phyloP scores from a whole-genome alignment of 164 flowering plant genomes.

The Chimonanthus salicifolius region DNA sequence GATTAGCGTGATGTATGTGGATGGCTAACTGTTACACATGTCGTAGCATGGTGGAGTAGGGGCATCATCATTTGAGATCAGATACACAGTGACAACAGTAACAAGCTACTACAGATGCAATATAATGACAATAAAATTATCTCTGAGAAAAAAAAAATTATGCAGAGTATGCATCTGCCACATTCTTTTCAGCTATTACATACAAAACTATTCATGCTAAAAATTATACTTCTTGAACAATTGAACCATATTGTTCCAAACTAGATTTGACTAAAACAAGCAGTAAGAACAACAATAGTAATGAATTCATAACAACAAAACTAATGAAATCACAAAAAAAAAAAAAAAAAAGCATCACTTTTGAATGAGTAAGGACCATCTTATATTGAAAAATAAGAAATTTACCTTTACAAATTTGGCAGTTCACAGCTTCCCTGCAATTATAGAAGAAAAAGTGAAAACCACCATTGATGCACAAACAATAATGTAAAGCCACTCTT shows the following conservation, averaged over 20 bases:
- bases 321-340: not conserved
- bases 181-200: not conserved
- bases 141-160: too few relatives aligned
- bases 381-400: slow-evolving; percentile 2
- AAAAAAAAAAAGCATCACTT: not conserved
- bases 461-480: not conserved
- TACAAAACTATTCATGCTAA: not conserved
- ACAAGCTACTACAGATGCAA: too few relatives aligned
- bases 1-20: too few relatives aligned
- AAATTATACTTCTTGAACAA: too few relatives aligned
- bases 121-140: too few relatives aligned
- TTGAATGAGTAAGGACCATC: not conserved
- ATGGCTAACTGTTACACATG: too few relatives aligned
- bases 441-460: slow-evolving; percentile 6
- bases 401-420: slow-evolving; percentile 75
- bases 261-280: not conserved
- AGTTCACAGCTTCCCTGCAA: slow-evolving; percentile 89
- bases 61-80: too few relatives aligned
- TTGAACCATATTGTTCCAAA: not conserved
- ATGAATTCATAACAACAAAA: too few relatives aligned
- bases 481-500: not conserved
- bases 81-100: too few relatives aligned
- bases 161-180: not conserved
- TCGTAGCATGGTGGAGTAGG: too few relatives aligned
- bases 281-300: too few relatives aligned